These are phyloP conservation scores for Mychonastes homosphaera DNA, from an alignment of 139 green algal genomes.

Conservation along the genomic window DNA sequence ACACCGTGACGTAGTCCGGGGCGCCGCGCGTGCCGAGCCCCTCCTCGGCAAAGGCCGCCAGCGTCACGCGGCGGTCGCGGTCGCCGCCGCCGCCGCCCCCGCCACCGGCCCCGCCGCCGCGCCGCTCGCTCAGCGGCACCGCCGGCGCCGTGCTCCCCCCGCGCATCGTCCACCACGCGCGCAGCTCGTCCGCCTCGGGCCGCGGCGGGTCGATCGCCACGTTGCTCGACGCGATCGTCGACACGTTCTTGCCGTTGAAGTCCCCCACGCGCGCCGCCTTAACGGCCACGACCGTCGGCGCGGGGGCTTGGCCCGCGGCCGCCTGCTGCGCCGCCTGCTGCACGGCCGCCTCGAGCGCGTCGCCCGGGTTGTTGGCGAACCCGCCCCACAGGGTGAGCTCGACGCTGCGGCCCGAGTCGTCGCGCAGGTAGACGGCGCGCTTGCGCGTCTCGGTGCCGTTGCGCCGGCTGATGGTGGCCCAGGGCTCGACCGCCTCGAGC, in stretches of 20 bases:
- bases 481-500: conserved; percentile 52
- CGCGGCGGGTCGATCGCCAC: conserved; percentile 68
- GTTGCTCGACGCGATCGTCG: conserved; percentile 45
- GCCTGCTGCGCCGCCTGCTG: conserved; percentile 4
- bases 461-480: conserved; percentile 55
- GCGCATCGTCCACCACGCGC: conserved; percentile 39
- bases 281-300: conserved; percentile 69
- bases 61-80: conserved; percentile 44
- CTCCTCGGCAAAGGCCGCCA: conserved; percentile 74
- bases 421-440: conserved; percentile 59
- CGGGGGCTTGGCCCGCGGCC: conserved; percentile 33
- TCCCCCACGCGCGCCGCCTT: conserved; percentile 83
- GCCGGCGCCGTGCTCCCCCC: conserved; percentile 6
- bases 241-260: conserved; percentile 87
- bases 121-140: conserved; percentile 31
- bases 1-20: conserved; percentile 63
- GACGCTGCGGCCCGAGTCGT: conserved; percentile 60
- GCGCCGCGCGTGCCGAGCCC: conserved; percentile 44
- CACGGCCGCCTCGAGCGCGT: conserved; percentile 46
- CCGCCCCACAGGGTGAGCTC: conserved; percentile 88
- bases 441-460: conserved; percentile 80
- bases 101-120: conserved; percentile 34
- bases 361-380: conserved; percentile 40
- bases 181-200: conserved; percentile 41
- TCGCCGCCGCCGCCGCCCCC: conserved; percentile 34